These are phyloP conservation scores for Kwoniella sp. DNA, from an alignment of 768 basidiomycete species.

Conservation along the genomic window DNA sequence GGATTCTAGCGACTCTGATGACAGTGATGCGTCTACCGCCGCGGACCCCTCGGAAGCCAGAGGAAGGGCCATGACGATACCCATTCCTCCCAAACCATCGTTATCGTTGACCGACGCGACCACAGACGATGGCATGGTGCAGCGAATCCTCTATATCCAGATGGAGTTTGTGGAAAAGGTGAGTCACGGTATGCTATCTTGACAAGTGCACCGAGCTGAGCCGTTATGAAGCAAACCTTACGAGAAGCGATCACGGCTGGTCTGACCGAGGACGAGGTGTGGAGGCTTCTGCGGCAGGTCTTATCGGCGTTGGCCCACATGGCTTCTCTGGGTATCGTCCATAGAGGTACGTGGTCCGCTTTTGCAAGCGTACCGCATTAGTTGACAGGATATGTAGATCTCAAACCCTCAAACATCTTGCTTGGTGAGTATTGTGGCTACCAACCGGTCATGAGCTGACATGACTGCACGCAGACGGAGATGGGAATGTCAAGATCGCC, in stretches of 20 bases:
- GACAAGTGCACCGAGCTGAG: background rate
- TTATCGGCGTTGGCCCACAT: constrained; percentile 86
- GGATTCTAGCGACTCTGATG: constrained; percentile 1
- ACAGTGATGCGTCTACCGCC: constrained; percentile 13
- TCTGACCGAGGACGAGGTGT: constrained; percentile 75
- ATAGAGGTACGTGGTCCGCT: constrained; percentile 42
- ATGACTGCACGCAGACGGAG: constrained; percentile 25
- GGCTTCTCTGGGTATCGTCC: constrained; percentile 76
- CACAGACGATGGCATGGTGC: constrained; percentile 22
- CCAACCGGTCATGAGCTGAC: background rate
- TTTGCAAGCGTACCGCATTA: background rate
- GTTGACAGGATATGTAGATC: constrained; percentile 56
- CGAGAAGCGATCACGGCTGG: constrained; percentile 70
- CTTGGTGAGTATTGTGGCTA: constrained; percentile 61
- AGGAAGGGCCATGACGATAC: constrained; percentile 9
- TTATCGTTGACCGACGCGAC: constrained; percentile 31
- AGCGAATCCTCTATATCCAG: constrained; percentile 79
- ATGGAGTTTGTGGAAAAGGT: constrained; percentile 60
- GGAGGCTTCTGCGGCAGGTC: constrained; percentile 84
- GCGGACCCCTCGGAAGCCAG: constrained; percentile 24
- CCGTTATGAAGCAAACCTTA: constrained; percentile 64
- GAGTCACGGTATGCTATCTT: background rate
- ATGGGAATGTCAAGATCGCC: constrained; percentile 60
- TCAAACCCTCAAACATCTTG: constrained; percentile 91
- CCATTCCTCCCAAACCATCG: constrained; percentile 18